Evolutionary conservation across 768 basidiomycete genomes (phyloP), one percentile per base, ranked within the genome.

Genomic region (Phlegmacium glaucopus): DNA sequence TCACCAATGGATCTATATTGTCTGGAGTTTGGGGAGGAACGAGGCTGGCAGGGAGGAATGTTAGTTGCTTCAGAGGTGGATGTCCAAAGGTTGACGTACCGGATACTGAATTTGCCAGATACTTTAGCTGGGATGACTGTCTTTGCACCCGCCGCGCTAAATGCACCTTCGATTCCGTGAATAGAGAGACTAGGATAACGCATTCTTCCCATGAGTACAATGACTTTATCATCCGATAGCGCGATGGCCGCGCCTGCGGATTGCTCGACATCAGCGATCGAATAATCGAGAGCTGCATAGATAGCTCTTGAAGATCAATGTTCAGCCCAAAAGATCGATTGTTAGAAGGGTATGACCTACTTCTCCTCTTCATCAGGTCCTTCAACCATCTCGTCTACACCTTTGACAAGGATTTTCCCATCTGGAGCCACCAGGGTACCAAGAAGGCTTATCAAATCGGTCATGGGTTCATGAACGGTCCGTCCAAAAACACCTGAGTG

Each of bases 81-180:
- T 17, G 30, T 22, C 9, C 6, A 34, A 40, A 44, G 44, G n/a
- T 26, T 15, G 12, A 66, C 78, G 25, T 65, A 87, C 74, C 94
- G 88, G 65, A 98, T 89, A 59, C 91, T 94, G 75, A 96, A 98
- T 68, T 96, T 96, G 37, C 94, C 94, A 29, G 78, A 65, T 9
- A 88, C 90, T 49, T 84, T 83, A 27, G 92, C 91, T 0, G 94
- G 94, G 48, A 97, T 98, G 59, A 97, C 94, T 0, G 94, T 97
- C 80, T 92, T 93, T 15, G 77, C 80, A 2, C 90, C 91, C 0
- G 79, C 76, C 0, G 80, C 83, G 45, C 80, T 90, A 73, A 94
- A 96, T 1, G 94, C 95, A 41, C 94, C 94, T 67, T 96, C 90
- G 58, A 98, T 94, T 9, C 95, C 95, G 63, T 98, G 94, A 18